A percentile compares a stretch with the other conserved stretches of the same genome.
Conservation (phyloP, 1,284 basidiomycete genomes). For the Blastosporella zonata region DNA sequence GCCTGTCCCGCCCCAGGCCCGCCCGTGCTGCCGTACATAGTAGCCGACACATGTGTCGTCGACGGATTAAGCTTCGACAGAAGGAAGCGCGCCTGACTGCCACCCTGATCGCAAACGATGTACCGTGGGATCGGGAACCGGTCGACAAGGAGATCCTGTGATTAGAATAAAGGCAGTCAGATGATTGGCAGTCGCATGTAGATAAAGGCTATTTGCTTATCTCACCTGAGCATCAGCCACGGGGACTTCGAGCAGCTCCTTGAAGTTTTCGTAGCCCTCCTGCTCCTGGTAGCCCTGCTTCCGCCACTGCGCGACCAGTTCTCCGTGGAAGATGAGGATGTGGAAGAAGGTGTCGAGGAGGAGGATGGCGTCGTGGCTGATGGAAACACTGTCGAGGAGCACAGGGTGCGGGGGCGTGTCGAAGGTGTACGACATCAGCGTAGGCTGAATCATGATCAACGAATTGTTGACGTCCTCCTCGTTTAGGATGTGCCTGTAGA, state of each 20-base stretch:
- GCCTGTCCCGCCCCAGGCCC: conserved; percentile 77
- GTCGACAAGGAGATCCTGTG: conserved; percentile 88
- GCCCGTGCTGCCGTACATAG: conserved; percentile 77
- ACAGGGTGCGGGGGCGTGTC: conserved; percentile 91
- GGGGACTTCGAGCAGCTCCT: conserved; percentile 88
- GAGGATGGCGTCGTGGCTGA: conserved; percentile 95
- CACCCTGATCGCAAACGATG: conserved; percentile 97
- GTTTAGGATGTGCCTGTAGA: conserved; percentile 97
- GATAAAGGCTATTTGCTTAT: no score
- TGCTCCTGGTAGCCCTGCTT: conserved; percentile 99
- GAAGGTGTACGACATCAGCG: conserved; percentile 98
- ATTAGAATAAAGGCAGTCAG: background rate
- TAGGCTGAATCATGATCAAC: conserved; percentile 99
- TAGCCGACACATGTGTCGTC: conserved; percentile 93
- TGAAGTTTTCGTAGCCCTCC: conserved; percentile 98
- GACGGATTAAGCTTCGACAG: conserved; percentile 96
- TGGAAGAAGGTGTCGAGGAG: conserved; percentile 99
- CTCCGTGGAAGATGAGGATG: conserved; percentile 99
- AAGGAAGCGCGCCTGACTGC: conserved; percentile 96
- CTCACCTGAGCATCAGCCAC: conserved; percentile 71
- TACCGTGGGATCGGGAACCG: conserved; percentile 97
- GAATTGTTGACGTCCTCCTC: conserved; percentile 99
- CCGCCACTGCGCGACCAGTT: conserved; percentile 96
- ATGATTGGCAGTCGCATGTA: background rate
- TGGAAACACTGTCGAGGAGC: conserved; percentile 94